Percentiles rank a stretch among this genome's conserved stretches.
Conservation (phyloP, 768 basidiomycete species). For the Termitomyces sp. region DNA sequence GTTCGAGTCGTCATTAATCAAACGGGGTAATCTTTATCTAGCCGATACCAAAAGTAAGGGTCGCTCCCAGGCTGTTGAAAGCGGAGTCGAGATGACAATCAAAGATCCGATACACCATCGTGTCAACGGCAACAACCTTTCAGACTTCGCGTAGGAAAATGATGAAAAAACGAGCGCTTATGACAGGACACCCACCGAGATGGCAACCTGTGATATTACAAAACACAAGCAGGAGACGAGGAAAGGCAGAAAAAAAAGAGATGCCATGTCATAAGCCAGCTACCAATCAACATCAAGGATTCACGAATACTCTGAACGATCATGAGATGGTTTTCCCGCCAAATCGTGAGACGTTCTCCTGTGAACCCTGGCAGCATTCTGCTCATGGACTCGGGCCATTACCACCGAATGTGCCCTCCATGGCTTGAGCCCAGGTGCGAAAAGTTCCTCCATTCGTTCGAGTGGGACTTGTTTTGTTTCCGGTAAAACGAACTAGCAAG, state of each 20-base stretch:
- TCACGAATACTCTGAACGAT: slow-evolving; percentile 9
- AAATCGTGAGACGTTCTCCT: slow-evolving; percentile 4
- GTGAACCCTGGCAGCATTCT: slow-evolving; percentile 5
- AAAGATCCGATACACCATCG: slow-evolving; percentile 4
- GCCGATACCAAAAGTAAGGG: neutral
- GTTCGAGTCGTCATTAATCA: too few relatives aligned
- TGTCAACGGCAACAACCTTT: neutral
- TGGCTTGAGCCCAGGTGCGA: slow-evolving; percentile 25
- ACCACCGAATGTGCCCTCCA: slow-evolving; percentile 28
- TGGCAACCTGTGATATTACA: neutral
- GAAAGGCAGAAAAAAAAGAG: neutral
- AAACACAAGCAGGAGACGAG: neutral
- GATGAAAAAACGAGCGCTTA: neutral
- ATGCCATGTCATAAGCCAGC: slow-evolving; percentile 5
- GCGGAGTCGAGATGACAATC: neutral
- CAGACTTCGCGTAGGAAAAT: neutral
- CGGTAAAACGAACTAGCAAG: slow-evolving; percentile 27
- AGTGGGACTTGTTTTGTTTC: slow-evolving; percentile 36
- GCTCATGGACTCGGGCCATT: slow-evolving; percentile 20
- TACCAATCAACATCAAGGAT: slow-evolving; percentile 4
- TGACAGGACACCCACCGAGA: neutral
- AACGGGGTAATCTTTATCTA: neutral
- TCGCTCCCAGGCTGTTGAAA: neutral
- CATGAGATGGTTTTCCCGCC: slow-evolving; percentile 8
- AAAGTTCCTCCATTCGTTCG: slow-evolving; percentile 37